Conservation (phyloP, 2,329 filamentous ascomycete genomes). For the Leptographium procerum region DNA sequence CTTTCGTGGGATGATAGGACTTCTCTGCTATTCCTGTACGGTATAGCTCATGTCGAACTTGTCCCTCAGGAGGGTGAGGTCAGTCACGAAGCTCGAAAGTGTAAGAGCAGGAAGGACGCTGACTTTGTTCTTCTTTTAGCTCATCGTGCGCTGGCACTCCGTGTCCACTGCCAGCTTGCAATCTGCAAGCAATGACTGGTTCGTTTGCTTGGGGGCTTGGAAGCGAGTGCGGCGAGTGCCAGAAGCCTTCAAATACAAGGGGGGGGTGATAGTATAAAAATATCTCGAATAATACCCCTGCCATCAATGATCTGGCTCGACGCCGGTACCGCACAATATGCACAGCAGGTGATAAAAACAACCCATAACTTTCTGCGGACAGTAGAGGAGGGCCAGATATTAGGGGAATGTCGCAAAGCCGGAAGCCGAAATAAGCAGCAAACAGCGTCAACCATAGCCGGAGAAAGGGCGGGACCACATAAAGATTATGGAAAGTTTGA, state of each 20-base stretch:
- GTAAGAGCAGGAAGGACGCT: not conserved
- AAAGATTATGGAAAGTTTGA: not conserved
- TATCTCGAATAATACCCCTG: not conserved
- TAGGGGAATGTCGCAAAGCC: not conserved
- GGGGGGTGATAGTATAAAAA: not conserved
- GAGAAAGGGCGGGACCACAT: not conserved
- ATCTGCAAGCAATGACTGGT: not conserved
- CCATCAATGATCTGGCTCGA: not conserved
- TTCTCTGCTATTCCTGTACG: not conserved
- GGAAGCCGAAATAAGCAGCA: not conserved
- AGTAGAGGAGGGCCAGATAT: not conserved
- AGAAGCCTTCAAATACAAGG: not conserved
- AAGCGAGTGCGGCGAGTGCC: too few relatives aligned
- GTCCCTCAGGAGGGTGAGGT: not conserved
- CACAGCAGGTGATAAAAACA: not conserved
- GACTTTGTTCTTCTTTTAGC: not conserved
- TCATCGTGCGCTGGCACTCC: not conserved
- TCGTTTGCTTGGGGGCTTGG: not conserved
- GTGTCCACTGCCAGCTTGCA: not conserved
- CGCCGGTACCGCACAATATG: not conserved
- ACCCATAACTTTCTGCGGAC: not conserved
- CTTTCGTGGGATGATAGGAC: not conserved
- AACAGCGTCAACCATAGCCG: not conserved
- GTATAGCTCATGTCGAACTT: not conserved
- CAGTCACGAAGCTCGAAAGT: not conserved